These are phyloP conservation scores for Fusarium nisikadoi DNA, from an alignment of 2,329 filamentous ascomycete species.

Conservation along the genomic window DNA sequence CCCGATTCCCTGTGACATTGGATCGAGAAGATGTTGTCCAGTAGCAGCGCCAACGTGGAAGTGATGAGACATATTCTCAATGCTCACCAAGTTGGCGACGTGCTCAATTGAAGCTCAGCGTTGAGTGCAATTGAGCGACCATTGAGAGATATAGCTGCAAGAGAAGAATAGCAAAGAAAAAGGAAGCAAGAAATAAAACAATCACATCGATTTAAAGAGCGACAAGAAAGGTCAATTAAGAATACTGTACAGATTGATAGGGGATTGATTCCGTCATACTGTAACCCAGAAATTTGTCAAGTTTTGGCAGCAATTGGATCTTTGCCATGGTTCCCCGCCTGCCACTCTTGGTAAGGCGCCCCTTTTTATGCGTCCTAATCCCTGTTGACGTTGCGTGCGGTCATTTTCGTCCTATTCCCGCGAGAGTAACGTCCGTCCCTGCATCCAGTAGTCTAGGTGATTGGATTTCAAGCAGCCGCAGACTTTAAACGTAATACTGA, in stretches of 20 bases:
- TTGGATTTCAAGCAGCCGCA: too few species aligned
- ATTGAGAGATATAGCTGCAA: neutral
- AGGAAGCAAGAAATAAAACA: neutral
- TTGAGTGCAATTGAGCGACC: conserved; percentile 6
- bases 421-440: too few species aligned
- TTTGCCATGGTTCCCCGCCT: conserved; percentile 12
- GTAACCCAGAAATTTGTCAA: conserved; percentile 10
- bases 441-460: too few species aligned
- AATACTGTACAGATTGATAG: conserved; percentile 2
- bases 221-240: conserved; percentile 24
- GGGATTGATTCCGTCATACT: neutral
- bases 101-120: conserved; percentile 7
- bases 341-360: neutral
- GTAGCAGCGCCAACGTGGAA: conserved; percentile 38
- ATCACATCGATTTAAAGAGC: conserved; percentile 37
- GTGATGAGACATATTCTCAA: conserved; percentile 33
- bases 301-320: conserved; percentile 1
- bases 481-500: too few species aligned
- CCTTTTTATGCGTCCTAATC: neutral
- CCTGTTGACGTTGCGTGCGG: neutral
- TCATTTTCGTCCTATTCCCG: neutral
- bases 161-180: neutral
- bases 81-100: neutral
- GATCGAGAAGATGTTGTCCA: conserved; percentile 40
- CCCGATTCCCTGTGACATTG: conserved; percentile 48